phyloP scores from a whole-genome alignment of 352 stramenopile genomes.

The Globisporangium apiculatum region DNA sequence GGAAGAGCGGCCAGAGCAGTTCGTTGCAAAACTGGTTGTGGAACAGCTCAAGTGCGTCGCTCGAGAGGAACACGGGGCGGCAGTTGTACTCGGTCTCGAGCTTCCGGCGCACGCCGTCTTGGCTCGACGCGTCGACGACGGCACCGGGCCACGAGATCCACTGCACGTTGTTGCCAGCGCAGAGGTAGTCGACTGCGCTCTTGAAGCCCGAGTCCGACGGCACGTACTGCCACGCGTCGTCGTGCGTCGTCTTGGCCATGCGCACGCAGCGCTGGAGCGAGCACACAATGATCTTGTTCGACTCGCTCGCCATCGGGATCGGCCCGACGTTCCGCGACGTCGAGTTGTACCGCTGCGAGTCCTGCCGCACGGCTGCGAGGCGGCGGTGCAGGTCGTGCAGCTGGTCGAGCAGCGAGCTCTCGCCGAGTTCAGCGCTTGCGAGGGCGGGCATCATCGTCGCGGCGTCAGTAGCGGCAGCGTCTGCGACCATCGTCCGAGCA shows the following conservation, averaged over 20 bases:
- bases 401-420: slow-evolving; percentile 71
- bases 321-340: slow-evolving; percentile 51
- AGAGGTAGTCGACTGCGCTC: slow-evolving; percentile 70
- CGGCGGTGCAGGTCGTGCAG: slow-evolving; percentile 68
- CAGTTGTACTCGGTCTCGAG: slow-evolving; percentile 82
- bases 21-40: slow-evolving; percentile 88
- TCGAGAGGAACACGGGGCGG: slow-evolving; percentile 77
- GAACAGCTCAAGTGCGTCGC: slow-evolving; percentile 75
- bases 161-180: slow-evolving; percentile 73
- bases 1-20: slow-evolving; percentile 88
- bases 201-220: slow-evolving; percentile 55
- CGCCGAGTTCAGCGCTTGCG: slow-evolving; percentile 33
- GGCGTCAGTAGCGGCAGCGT: background rate
- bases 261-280: slow-evolving; percentile 63
- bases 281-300: slow-evolving; percentile 78
- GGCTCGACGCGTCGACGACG: slow-evolving; percentile 72
- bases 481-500: background rate
- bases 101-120: slow-evolving; percentile 60
- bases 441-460: background rate
- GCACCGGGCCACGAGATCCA: slow-evolving; percentile 89
- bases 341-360: slow-evolving; percentile 67
- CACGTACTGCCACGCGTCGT: slow-evolving; percentile 74
- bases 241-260: slow-evolving; percentile 61
- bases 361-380: slow-evolving; percentile 61
- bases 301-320: slow-evolving; percentile 67